phyloP scores from a whole-genome alignment of 192 early-diverging fungal species.

The Globomyces pollinis-pini region DNA sequence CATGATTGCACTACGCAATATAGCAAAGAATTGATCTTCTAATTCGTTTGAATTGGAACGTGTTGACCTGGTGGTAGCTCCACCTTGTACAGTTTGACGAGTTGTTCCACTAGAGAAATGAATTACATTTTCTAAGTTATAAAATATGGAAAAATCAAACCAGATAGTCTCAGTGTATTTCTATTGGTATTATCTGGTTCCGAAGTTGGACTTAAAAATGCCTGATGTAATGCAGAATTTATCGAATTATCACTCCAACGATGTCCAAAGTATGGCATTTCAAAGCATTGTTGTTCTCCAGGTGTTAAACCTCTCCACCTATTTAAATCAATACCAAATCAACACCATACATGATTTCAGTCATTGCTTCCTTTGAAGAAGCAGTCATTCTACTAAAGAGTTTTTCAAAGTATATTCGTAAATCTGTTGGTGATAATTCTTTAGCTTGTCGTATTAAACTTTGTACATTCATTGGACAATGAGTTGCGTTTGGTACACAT shows the following conservation, averaged over 20 bases:
- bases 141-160: too few species aligned
- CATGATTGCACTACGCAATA: slow-evolving; percentile 1
- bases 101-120: too few species aligned
- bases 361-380: not conserved
- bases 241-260: slow-evolving; percentile 7
- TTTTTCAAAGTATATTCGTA: not conserved
- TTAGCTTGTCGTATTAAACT: not conserved
- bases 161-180: not conserved
- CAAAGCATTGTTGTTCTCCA: slow-evolving; percentile 3
- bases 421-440: not conserved
- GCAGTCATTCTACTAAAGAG: not conserved
- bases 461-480: too few species aligned
- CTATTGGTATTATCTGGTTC: not conserved
- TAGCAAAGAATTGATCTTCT: slow-evolving; percentile 5
- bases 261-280: slow-evolving; percentile 4
- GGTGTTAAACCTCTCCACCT: not conserved
- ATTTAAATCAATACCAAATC: not conserved
- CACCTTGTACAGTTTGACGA: too few species aligned
- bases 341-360: slow-evolving; percentile 1
- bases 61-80: too few species aligned
- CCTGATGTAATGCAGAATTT: not conserved
- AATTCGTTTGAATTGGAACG: too few species aligned
- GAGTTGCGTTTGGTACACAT: too few species aligned
- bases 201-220: not conserved
- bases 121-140: too few species aligned